These are phyloP conservation scores for Dinochytrium kinnereticum DNA, from an alignment of 371 early-diverging fungal genomes.

Conservation along the genomic window DNA sequence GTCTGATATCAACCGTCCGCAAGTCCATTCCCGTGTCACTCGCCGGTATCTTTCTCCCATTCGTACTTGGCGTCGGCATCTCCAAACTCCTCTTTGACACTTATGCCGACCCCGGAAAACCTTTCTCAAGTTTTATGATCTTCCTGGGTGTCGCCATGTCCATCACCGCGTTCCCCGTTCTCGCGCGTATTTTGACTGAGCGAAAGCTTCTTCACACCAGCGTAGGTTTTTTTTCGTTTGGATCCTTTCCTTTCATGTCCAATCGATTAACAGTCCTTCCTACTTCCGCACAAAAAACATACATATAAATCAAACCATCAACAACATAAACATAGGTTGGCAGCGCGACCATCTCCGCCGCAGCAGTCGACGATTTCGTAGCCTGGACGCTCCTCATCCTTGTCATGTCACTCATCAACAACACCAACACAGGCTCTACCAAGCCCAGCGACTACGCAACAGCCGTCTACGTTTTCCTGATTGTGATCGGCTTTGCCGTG, in stretches of 20 bases:
- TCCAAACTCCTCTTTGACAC: constrained; percentile 42
- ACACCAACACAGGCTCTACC: constrained; percentile 22
- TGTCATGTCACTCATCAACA: constrained; percentile 53
- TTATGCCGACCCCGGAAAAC: constrained; percentile 35
- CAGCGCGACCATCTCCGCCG: constrained; percentile 80
- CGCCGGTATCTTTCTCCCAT: constrained; percentile 56
- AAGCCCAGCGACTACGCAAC: constrained; percentile 23
- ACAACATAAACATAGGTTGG: constrained; percentile 61
- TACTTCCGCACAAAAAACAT: too few species aligned
- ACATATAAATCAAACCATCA: background rate
- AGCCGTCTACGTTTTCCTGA: constrained; percentile 51
- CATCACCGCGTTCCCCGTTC: constrained; percentile 67
- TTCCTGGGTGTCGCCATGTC: constrained; percentile 87
- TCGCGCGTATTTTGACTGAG: constrained; percentile 91
- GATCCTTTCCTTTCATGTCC: background rate
- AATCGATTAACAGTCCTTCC: too few species aligned
- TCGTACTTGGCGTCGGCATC: constrained; percentile 82
- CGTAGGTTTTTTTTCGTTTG: too few species aligned
- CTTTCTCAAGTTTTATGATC: constrained; percentile 62
- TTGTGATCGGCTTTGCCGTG: constrained; percentile 38
- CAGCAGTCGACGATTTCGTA: constrained; percentile 84
- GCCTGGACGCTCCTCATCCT: constrained; percentile 73
- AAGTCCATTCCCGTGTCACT: constrained; percentile 34
- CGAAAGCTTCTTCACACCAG: constrained; percentile 77
- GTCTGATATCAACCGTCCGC: constrained; percentile 32